phyloP scores from a whole-genome alignment of 1,284 basidiomycete species.

The Crocinoboletus sp. region DNA sequence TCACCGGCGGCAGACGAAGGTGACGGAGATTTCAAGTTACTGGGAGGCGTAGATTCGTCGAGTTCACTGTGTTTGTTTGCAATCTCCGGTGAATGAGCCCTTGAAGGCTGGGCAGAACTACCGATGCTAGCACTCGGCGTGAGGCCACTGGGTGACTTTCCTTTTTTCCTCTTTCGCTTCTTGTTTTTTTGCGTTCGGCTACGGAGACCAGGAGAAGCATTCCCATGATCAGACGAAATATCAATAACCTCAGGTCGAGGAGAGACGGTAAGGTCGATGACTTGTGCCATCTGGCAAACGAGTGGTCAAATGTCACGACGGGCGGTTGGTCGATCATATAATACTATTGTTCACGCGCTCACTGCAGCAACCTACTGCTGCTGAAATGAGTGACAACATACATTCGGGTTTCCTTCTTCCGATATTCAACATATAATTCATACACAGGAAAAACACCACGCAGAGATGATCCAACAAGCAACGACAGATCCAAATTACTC shows the following conservation, averaged over 20 bases:
- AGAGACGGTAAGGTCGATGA: constrained; percentile 31
- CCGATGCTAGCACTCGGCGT: constrained; percentile 5
- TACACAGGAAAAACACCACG: constrained; percentile 3
- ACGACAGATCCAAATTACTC: constrained; percentile 3
- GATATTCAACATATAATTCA: background rate
- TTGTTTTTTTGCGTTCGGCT: constrained; percentile 13
- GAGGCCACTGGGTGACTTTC: constrained; percentile 14
- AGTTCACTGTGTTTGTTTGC: background rate
- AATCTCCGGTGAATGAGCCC: constrained; percentile 17
- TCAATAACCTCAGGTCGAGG: constrained; percentile 28
- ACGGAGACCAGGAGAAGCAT: background rate
- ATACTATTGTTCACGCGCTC: too few species aligned
- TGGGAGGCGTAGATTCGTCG: background rate
- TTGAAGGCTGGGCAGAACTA: constrained; percentile 16
- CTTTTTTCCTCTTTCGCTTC: constrained; percentile 18
- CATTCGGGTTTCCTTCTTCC: too few species aligned
- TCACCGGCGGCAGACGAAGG: constrained; percentile 14
- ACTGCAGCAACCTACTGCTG: too few species aligned
- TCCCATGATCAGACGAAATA: constrained; percentile 25
- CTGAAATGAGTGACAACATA: too few species aligned
- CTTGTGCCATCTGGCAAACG: constrained; percentile 25
- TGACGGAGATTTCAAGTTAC: constrained; percentile 7
- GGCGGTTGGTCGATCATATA: too few species aligned
- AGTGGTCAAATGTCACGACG: background rate
- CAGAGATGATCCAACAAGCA: constrained; percentile 1